Base-by-base conservation (phyloP, 73 alveolate species). In the Symbiodinium pilosum region DNA sequence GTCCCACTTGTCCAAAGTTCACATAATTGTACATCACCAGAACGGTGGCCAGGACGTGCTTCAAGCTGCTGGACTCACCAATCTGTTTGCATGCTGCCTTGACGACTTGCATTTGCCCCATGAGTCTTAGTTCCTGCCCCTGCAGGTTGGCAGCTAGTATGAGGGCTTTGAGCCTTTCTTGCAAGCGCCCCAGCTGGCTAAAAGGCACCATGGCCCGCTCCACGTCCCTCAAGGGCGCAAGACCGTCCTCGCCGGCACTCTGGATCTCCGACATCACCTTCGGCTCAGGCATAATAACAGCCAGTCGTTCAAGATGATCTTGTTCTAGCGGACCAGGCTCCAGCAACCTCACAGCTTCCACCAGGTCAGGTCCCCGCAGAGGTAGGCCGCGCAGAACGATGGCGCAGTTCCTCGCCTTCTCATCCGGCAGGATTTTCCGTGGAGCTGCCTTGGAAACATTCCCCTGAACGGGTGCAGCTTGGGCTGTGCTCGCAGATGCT, bases 291-390 rank as follows among this genome's bases (percentile, higher is more conserved):
- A 91, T 91, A 36, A 91, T 85, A 39, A 41, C 43, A 51, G 96
- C 96, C 88, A 91, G 28, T 51, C 96, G 96, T 11, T 91, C 96
- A 77, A 91, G 83, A 73, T 91, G 96, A 77, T 91, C 96, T 88
- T 88, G 95, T 32, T 91, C 96, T 75, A 91, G 34, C n/a, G 96
- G 96, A 39, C 96, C 96, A 4, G 96, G 96, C 40, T 91, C 96
- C 44, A 91, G 39, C 34, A 69, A n/a, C 28, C 52, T 59, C 75
- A 91, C 88, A 3, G 96, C 96, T 75, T 69, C 51, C 56, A 69
- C 87, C 81, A 91, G 54, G 32, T 91, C 96, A 36, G 32, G 20
- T 26, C 96, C 96, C 40, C 18, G 39, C 88, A 91, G 32, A 0
- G 96, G 51, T 77, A 91, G 30, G 39, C 38, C 52, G 39, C 88